Evolutionary conservation across 1,284 basidiomycete species (phyloP).

Genomic region (Calocybe gambosa): DNA sequence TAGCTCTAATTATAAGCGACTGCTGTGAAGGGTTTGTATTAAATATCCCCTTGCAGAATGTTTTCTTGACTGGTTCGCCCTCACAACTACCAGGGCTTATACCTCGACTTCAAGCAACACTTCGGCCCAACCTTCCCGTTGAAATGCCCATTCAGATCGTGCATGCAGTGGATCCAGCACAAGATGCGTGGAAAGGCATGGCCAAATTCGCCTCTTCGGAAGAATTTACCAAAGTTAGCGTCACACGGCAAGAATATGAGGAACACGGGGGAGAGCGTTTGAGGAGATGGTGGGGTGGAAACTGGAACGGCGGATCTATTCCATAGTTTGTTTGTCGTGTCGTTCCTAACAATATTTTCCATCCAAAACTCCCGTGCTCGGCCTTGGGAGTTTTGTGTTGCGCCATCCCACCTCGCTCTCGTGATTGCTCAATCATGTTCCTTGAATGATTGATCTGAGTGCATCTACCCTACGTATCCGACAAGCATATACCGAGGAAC

Average conservation of each 20-base stretch:
- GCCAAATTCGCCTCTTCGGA: conserved; percentile 69
- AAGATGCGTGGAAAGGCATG: conserved; percentile 94
- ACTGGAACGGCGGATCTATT: conserved; percentile 51
- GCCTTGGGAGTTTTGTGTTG: no score
- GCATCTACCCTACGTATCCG: no score
- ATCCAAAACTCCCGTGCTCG: no score
- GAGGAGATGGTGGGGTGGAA: conserved; percentile 78
- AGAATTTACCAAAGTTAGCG: conserved; percentile 49
- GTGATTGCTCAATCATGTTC: no score
- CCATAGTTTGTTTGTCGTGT: neutral
- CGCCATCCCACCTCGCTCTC: no score
- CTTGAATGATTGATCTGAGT: no score
- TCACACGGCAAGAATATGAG: conserved; percentile 81
- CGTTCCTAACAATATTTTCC: neutral
- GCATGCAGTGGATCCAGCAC: conserved; percentile 56
- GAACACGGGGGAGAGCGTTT: conserved; percentile 86
- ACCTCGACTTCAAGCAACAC: conserved; percentile 59
- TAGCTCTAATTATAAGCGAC: conserved; percentile 2
- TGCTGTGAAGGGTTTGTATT: neutral
- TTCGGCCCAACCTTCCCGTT: conserved; percentile 80
- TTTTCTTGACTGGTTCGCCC: conserved; percentile 88
- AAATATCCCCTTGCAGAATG: conserved; percentile 48
- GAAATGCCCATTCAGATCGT: conserved; percentile 63
- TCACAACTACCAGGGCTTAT: conserved; percentile 71
- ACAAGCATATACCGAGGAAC: no score